Evolutionary conservation across 129 eudicot species (phyloP).

Genomic region (Deinandra increscens): DNA sequence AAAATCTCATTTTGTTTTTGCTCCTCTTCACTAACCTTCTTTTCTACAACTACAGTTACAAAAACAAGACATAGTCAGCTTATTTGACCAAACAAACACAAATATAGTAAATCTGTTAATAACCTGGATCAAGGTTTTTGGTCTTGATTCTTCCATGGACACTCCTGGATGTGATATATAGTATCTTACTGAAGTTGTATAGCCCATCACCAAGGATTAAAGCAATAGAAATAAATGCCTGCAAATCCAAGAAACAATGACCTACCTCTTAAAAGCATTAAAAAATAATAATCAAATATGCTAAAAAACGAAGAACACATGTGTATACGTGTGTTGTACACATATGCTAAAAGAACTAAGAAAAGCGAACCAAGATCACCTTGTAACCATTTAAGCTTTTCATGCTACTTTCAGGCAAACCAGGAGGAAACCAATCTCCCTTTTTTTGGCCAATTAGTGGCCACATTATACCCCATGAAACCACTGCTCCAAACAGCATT

Average conservation of each 20-base stretch:
- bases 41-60: slow-evolving; percentile 25
- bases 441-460: slow-evolving; percentile 49
- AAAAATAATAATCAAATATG: slow-evolving; percentile 1
- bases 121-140: slow-evolving; percentile 42
- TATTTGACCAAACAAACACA: not conserved
- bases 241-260: slow-evolving; percentile 35
- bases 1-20: slow-evolving; percentile 45
- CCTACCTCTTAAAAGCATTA: not conserved
- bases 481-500: slow-evolving; percentile 51
- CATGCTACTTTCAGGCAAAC: slow-evolving; percentile 43
- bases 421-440: slow-evolving; percentile 52
- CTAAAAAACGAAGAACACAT: not conserved
- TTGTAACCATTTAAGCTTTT: slow-evolving; percentile 67
- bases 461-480: slow-evolving; percentile 76
- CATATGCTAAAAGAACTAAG: not conserved
- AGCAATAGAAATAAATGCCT: slow-evolving; percentile 78
- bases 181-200: slow-evolving; percentile 62
- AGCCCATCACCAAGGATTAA: slow-evolving; percentile 82
- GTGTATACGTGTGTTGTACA: too few species aligned
- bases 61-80: slow-evolving; percentile 4
- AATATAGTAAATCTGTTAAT: not conserved
- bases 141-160: slow-evolving; percentile 44
- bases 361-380: slow-evolving; percentile 32
- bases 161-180: slow-evolving; percentile 49
- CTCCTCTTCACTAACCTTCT: slow-evolving; percentile 41